A percentile compares a stretch with the other conserved stretches of the same genome.
phyloP scores from a whole-genome alignment of 2,329 filamentous ascomycete species.

The Talaromyces sp. region DNA sequence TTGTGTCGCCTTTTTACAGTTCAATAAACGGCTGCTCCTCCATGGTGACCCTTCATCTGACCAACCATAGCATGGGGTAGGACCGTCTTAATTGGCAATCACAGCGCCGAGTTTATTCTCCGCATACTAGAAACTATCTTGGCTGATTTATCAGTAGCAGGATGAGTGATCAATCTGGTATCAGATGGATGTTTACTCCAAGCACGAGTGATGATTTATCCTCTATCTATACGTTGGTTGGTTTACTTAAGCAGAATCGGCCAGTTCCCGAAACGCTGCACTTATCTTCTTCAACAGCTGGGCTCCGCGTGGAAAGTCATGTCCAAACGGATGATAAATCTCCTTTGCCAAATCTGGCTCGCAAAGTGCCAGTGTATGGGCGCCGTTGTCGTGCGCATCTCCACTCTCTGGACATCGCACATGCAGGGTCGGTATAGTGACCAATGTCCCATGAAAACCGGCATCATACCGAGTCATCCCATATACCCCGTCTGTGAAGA shows the following conservation, averaged over 20 bases:
- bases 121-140: no score
- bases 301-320: conserved; percentile 19
- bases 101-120: no score
- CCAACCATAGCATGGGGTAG: no score
- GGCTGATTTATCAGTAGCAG: neutral
- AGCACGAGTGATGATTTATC: neutral
- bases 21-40: no score
- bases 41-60: no score
- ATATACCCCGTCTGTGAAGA: conserved; percentile 12
- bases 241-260: conserved; percentile 12
- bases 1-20: no score
- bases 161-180: neutral
- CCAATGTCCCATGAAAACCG: conserved; percentile 11
- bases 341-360: conserved; percentile 14
- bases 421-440: conserved; percentile 19
- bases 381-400: conserved; percentile 14
- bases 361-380: conserved; percentile 16
- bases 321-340: conserved; percentile 16
- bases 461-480: conserved; percentile 14
- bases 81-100: no score
- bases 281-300: conserved; percentile 18
- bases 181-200: no score
- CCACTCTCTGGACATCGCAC: conserved; percentile 14
- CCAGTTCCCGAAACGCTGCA: conserved; percentile 16
- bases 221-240: neutral